Evolutionary conservation across 331 rosid species (phyloP).

Genomic region (Pyracantha coccinea): DNA sequence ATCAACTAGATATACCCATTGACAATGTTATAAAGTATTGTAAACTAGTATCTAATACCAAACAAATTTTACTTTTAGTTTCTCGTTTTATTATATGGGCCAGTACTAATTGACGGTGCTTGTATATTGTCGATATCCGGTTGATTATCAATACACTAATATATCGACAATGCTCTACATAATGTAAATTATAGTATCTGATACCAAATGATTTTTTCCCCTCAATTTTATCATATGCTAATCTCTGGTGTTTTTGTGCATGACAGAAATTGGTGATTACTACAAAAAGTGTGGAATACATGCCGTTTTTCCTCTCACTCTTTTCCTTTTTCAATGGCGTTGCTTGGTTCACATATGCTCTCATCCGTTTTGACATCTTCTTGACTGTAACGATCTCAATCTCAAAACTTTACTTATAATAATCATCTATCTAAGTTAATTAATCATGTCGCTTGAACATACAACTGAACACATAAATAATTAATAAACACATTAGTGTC

Average conservation of each 20-base stretch:
- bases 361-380: constrained; percentile 66
- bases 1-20: too few relatives aligned
- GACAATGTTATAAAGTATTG: background rate
- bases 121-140: background rate
- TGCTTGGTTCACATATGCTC: constrained; percentile 75
- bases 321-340: constrained; percentile 64
- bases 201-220: background rate
- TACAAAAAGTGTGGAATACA: constrained; percentile 81
- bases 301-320: constrained; percentile 73
- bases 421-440: background rate
- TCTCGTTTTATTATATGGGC: background rate
- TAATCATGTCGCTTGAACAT: too few relatives aligned
- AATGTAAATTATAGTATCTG: background rate
- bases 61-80: too few relatives aligned
- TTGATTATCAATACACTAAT: background rate
- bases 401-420: background rate
- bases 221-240: background rate
- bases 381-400: constrained; percentile 33
- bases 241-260: background rate
- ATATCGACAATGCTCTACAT: background rate
- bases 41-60: background rate
- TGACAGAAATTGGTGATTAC: constrained; percentile 79
- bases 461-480: background rate
- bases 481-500: background rate
- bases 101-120: background rate